Conservation (phyloP, 2,329 filamentous ascomycete genomes). For the Colletotrichum lini region DNA sequence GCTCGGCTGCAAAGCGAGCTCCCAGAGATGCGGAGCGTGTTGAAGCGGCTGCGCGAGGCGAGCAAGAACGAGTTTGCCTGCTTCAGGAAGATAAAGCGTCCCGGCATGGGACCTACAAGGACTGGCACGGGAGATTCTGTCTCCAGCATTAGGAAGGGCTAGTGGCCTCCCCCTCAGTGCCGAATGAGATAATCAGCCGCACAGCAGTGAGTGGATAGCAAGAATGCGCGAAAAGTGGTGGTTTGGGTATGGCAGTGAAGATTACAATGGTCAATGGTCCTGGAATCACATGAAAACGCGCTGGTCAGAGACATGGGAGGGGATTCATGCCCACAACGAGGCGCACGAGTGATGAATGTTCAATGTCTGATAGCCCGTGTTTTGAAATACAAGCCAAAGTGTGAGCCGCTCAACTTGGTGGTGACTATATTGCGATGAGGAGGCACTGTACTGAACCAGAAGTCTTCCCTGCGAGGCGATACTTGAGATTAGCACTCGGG, state of each 20-base stretch:
- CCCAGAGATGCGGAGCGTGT: constrained; percentile 86
- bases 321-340: background rate
- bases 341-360: constrained; percentile 21
- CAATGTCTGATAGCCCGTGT: constrained; percentile 25
- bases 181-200: constrained; percentile 18
- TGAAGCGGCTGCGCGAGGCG: constrained; percentile 87
- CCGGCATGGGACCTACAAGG: constrained; percentile 51
- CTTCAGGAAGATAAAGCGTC: constrained; percentile 76
- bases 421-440: background rate
- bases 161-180: constrained; percentile 38
- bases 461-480: background rate
- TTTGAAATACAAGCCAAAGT: constrained; percentile 21
- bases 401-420: background rate
- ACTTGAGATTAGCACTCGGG: too few relatives aligned
- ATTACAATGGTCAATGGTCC: background rate
- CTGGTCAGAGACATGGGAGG: background rate
- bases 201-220: background rate
- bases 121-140: constrained; percentile 52
- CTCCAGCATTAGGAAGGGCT: constrained; percentile 44
- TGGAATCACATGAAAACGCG: background rate
- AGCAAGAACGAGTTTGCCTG: constrained; percentile 91
- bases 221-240: background rate
- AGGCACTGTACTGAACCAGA: background rate
- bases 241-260: constrained; percentile 2
- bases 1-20: constrained; percentile 86